Evolutionary conservation across 352 stramenopile genomes (phyloP).

Genomic region (Phytophthora kernoviae): DNA sequence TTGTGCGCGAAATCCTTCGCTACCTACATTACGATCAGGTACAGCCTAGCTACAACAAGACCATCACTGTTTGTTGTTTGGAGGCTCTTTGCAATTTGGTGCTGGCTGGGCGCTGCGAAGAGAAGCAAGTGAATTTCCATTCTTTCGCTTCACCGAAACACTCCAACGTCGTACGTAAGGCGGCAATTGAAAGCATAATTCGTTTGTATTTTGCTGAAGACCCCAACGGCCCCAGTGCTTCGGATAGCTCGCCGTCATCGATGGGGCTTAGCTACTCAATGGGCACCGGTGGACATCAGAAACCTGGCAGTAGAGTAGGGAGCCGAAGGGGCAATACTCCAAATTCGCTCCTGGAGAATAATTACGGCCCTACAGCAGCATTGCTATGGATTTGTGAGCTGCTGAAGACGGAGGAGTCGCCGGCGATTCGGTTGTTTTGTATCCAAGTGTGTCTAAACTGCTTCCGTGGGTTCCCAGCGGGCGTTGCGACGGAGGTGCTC

Average conservation of each 20-base stretch:
- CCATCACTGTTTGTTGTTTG: conserved; percentile 80
- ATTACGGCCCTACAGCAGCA: conserved; percentile 69
- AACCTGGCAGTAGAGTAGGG: conserved; percentile 15
- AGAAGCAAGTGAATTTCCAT: conserved; percentile 73
- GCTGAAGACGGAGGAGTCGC: conserved; percentile 67
- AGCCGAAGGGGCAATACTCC: conserved; percentile 2
- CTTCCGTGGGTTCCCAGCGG: conserved; percentile 75
- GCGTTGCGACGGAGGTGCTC: conserved; percentile 73
- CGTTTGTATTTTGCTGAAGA: conserved; percentile 87
- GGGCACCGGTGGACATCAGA: conserved; percentile 12
- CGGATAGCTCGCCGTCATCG: conserved; percentile 11
- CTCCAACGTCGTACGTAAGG: conserved; percentile 76
- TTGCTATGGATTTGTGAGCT: conserved; percentile 74
- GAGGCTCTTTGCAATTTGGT: conserved; percentile 84
- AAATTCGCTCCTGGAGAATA: conserved; percentile 44
- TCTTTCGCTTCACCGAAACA: conserved; percentile 79
- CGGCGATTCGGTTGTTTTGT: conserved; percentile 73
- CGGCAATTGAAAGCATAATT: conserved; percentile 84
- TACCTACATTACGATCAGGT: conserved; percentile 88
- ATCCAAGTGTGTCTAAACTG: conserved; percentile 86
- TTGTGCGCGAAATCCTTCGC: conserved; percentile 76
- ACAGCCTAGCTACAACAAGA: conserved; percentile 83
- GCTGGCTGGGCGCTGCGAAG: conserved; percentile 65
- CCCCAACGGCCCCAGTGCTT: conserved; percentile 34
- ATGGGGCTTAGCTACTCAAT: conserved; percentile 22